Percentiles rank a stretch among this genome's conserved stretches.
Conservation (phyloP, 2,329 filamentous ascomycete species). For the Penicillium sp. region DNA sequence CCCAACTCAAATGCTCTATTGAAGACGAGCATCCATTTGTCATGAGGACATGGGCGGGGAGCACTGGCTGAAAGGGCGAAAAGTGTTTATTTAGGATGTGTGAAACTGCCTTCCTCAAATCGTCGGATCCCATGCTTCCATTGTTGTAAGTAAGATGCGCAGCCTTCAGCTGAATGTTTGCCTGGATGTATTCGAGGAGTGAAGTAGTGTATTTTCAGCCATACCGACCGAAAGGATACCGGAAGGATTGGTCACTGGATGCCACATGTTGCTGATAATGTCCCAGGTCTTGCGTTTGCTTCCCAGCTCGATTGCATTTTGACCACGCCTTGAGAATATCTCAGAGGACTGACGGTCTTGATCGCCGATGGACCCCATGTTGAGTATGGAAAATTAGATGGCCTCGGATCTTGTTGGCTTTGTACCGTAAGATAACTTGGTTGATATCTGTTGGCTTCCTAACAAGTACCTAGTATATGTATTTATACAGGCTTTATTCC, state of each 20-base stretch:
- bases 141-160: conserved; percentile 45
- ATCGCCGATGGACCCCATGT: too few relatives aligned
- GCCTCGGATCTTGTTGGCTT: too few relatives aligned
- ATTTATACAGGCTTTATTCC: too few relatives aligned
- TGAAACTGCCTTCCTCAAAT: conserved; percentile 32
- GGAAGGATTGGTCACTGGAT: conserved; percentile 36
- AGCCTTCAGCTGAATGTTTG: conserved; percentile 37
- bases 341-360: too few relatives aligned
- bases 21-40: conserved; percentile 41
- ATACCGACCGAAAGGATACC: conserved; percentile 57
- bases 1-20: conserved; percentile 40
- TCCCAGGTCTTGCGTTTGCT: conserved; percentile 44
- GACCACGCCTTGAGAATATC: too few relatives aligned
- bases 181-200: conserved; percentile 51
- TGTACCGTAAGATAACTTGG: too few relatives aligned
- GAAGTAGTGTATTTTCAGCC: conserved; percentile 60
- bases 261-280: conserved; percentile 51
- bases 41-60: conserved; percentile 34
- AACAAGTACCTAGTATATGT: too few relatives aligned
- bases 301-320: background rate
- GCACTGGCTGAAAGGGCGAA: conserved; percentile 20
- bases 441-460: too few relatives aligned
- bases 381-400: too few relatives aligned
- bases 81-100: conserved; percentile 32
- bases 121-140: conserved; percentile 33